Percentiles rank a stretch among this genome's conserved stretches.
These are phyloP conservation scores for Teratosphaeria viscida DNA, from an alignment of 2,329 filamentous ascomycete species.

Conservation along the genomic window DNA sequence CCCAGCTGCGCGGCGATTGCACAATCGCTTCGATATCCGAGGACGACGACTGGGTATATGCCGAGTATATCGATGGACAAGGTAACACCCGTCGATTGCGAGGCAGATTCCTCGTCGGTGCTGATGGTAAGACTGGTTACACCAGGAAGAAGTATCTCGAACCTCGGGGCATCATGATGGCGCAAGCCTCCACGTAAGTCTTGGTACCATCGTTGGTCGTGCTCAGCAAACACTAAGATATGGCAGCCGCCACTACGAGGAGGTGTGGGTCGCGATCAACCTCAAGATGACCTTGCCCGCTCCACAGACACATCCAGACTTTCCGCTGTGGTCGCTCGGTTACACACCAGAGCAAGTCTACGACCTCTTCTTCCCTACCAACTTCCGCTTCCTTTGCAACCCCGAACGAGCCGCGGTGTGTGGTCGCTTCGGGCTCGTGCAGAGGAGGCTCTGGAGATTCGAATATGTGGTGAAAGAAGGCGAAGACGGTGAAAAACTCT, in stretches of 20 bases:
- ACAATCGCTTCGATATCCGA: not conserved
- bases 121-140: constrained; percentile 4
- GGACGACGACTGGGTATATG: not conserved
- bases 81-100: not conserved
- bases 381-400: constrained; percentile 35
- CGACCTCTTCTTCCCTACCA: constrained; percentile 37
- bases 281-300: constrained; percentile 35
- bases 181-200: not conserved
- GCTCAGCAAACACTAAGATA: not conserved
- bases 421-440: constrained; percentile 34
- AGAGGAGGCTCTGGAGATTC: constrained; percentile 28
- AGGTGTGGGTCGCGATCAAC: constrained; percentile 41
- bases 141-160: constrained; percentile 3
- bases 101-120: constrained; percentile 1
- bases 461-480: constrained; percentile 6
- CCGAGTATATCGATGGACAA: not conserved
- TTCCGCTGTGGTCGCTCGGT: constrained; percentile 39
- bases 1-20: not conserved
- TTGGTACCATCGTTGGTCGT: not conserved
- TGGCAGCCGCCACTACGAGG: constrained; percentile 23
- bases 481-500: constrained; percentile 2
- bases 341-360: constrained; percentile 39
- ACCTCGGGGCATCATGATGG: not conserved
- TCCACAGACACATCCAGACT: constrained; percentile 36
- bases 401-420: constrained; percentile 34